phyloP scores from a whole-genome alignment of 192 early-diverging fungal species.

The Nowakowskiella sp. region DNA sequence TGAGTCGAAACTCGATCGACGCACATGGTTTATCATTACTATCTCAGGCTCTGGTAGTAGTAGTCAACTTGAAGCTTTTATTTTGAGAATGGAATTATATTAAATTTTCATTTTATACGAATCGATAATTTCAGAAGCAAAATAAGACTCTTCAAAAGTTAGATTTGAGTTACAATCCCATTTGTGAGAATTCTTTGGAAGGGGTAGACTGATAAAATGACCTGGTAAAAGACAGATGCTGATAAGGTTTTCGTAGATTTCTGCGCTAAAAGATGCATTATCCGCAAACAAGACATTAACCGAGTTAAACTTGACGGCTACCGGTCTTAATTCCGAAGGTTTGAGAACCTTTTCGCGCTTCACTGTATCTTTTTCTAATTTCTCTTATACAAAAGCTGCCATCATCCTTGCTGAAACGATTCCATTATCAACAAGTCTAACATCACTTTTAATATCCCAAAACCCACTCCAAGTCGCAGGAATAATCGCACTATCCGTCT shows the following conservation, averaged over 20 bases:
- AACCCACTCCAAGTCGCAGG: constrained; percentile 77
- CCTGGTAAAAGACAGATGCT: background rate
- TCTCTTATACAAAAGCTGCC: constrained; percentile 33
- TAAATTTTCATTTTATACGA: background rate
- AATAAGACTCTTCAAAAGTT: constrained; percentile 41
- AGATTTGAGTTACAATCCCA: constrained; percentile 50
- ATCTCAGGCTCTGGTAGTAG: constrained; percentile 2
- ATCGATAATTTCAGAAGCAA: constrained; percentile 9
- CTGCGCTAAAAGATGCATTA: constrained; percentile 33
- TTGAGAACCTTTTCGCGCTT: background rate
- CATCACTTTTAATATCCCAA: constrained; percentile 64
- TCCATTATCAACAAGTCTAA: constrained; percentile 61
- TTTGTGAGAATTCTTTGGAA: constrained; percentile 34
- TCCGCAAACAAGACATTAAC: constrained; percentile 52
- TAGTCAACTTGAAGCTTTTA: constrained; percentile 24
- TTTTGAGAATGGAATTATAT: constrained; percentile 10
- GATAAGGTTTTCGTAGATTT: constrained; percentile 5
- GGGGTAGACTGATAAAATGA: constrained; percentile 18
- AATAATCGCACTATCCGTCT: constrained; percentile 70
- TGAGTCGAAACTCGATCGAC: too few relatives aligned
- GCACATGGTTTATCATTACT: too few relatives aligned
- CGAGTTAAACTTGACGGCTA: constrained; percentile 55
- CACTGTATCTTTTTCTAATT: constrained; percentile 7
- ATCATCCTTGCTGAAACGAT: constrained; percentile 75
- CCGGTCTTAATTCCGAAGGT: constrained; percentile 60